Conservation (phyloP, 345 rosid genomes). For the Boechera divaricarpa region DNA sequence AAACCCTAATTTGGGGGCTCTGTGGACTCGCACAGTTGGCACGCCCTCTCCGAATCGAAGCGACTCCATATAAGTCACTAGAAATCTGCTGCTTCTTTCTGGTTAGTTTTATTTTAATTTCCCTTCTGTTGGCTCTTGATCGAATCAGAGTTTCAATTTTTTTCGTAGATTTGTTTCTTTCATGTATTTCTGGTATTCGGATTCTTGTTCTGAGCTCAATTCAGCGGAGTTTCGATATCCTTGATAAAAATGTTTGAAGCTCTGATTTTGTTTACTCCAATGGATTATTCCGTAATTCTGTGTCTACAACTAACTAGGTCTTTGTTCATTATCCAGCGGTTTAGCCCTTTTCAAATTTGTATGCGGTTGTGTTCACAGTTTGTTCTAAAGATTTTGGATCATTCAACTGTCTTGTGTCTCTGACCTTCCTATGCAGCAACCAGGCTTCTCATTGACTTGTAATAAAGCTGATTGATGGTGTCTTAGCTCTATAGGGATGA, state of each 20-base stretch:
- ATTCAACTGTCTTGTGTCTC: background rate
- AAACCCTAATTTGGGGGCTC: slow-evolving; percentile 30
- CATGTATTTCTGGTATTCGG: slow-evolving; percentile 28
- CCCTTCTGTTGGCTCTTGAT: slow-evolving; percentile 2
- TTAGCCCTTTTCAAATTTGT: background rate
- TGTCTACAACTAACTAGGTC: background rate
- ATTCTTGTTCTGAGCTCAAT: slow-evolving; percentile 14
- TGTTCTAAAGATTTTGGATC: background rate
- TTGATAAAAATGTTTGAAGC: background rate
- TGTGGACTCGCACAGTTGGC: too few relatives aligned
- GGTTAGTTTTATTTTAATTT: slow-evolving; percentile 13
- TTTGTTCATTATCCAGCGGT: too few relatives aligned
- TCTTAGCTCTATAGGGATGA: background rate
- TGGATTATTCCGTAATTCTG: background rate
- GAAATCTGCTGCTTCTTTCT: slow-evolving; percentile 27
- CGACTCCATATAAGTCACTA: background rate
- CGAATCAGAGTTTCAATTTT: slow-evolving; percentile 3
- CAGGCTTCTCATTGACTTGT: background rate
- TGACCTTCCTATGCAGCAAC: background rate
- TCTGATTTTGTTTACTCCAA: background rate
- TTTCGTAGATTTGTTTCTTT: background rate
- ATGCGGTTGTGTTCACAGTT: background rate
- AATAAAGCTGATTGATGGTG: slow-evolving; percentile 3
- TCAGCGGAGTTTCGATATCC: background rate
- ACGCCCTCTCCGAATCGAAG: background rate